Percentiles rank a stretch among this genome's conserved stretches.
These are phyloP conservation scores for Xanthoconium stramineum DNA, from an alignment of 768 basidiomycete genomes.

Conservation along the genomic window DNA sequence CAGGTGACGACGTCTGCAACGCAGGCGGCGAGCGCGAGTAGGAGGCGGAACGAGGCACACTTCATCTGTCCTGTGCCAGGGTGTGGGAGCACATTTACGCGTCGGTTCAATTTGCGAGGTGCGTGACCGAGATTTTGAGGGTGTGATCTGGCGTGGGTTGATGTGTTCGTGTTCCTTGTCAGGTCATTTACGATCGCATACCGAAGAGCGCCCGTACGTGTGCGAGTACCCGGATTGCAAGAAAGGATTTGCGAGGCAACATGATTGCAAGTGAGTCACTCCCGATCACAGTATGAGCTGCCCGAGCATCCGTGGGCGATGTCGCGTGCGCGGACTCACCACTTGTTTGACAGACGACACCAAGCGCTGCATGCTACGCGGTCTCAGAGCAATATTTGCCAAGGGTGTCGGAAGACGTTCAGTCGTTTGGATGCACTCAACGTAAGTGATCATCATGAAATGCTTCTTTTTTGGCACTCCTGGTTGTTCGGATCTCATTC, in stretches of 20 bases:
- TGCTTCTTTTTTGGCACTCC: conserved; percentile 24
- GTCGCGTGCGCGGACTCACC: conserved; percentile 5
- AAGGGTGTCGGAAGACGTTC: conserved; percentile 93
- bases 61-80: conserved; percentile 94
- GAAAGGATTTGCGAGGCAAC: conserved; percentile 92
- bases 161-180: not conserved
- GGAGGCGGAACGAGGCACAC: conserved; percentile 86
- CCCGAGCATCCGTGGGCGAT: not conserved
- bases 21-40: conserved; percentile 85
- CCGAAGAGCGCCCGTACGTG: conserved; percentile 90
- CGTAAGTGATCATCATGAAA: conserved; percentile 53
- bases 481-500: conserved; percentile 22
- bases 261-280: conserved; percentile 87
- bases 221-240: conserved; percentile 94
- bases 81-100: conserved; percentile 96
- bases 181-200: conserved; percentile 94
- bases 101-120: conserved; percentile 87
- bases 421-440: conserved; percentile 92
- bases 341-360: conserved; percentile 58
- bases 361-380: conserved; percentile 86
- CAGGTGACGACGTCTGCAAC: conserved; percentile 95
- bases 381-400: conserved; percentile 80
- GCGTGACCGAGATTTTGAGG: conserved; percentile 11
- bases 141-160: conserved; percentile 5
- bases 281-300: conserved; percentile 6